Evolutionary conservation across 345 rosid genomes (phyloP).

Genomic region (Rhodamnia argentea): DNA sequence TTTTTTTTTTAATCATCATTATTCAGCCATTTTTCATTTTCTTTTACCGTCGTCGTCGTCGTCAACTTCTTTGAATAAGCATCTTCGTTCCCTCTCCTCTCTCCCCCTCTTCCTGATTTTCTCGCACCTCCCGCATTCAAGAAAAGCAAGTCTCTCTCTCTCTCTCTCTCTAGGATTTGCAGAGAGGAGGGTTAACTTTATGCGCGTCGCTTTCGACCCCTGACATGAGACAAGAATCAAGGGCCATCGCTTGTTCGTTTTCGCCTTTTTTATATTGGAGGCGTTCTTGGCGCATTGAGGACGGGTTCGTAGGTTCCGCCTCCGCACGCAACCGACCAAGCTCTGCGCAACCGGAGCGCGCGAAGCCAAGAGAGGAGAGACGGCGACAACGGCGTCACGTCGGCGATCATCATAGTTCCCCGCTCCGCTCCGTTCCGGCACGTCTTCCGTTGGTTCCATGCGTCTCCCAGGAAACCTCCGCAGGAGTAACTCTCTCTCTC

Average conservation of each 20-base stretch:
- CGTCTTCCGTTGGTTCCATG: not conserved
- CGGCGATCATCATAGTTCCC: not conserved
- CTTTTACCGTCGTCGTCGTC: not conserved
- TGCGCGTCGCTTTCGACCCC: not conserved
- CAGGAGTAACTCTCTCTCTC: not conserved
- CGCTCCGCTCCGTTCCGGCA: not conserved
- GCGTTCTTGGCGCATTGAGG: not conserved
- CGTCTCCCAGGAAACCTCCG: not conserved
- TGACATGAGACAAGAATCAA: conserved; percentile 4
- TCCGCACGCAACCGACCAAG: not conserved
- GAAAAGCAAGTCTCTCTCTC: not conserved
- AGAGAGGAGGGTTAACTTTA: not conserved
- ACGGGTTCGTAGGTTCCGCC: not conserved
- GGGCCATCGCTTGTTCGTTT: not conserved
- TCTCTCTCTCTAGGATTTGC: not conserved
- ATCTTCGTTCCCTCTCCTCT: not conserved
- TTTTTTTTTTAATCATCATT: too few species aligned
- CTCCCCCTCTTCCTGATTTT: not conserved
- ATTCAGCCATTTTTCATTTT: not conserved
- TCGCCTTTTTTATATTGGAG: not conserved
- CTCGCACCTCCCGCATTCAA: too few species aligned
- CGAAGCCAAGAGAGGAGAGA: not conserved
- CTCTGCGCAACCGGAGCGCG: not conserved
- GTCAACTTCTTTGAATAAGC: not conserved
- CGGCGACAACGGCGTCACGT: not conserved